Conservation (phyloP, 2,329 filamentous ascomycete species). For the Blastomyces parvus region DNA sequence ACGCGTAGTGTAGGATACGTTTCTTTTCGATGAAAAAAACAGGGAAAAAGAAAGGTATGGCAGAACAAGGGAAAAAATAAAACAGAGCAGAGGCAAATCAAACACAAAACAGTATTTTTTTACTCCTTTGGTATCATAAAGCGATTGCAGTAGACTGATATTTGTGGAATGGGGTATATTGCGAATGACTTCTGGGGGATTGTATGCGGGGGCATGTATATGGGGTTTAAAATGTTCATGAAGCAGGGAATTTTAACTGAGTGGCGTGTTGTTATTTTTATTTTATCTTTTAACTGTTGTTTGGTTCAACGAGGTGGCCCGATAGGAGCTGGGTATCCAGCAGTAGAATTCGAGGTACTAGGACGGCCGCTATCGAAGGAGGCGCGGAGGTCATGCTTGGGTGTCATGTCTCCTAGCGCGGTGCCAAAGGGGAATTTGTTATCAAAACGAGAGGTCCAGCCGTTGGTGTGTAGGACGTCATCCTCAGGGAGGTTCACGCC, state of each 20-base stretch:
- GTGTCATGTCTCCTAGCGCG: constrained; percentile 66
- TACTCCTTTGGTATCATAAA: constrained; percentile 17
- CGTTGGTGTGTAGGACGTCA: constrained; percentile 56
- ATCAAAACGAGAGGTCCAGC: constrained; percentile 46
- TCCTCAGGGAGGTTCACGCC: constrained; percentile 90
- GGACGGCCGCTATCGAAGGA: constrained; percentile 87
- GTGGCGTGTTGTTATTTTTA: constrained; percentile 32
- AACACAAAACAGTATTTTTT: constrained; percentile 1
- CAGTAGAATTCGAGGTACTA: constrained; percentile 92
- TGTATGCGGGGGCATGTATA: background rate
- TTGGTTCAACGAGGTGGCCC: constrained; percentile 71
- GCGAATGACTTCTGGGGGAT: constrained; percentile 19
- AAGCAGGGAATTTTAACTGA: constrained; percentile 28
- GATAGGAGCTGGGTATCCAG: constrained; percentile 89
- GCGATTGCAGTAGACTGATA: constrained; percentile 14
- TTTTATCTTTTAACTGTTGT: background rate
- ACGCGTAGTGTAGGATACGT: background rate
- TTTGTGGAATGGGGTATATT: constrained; percentile 34
- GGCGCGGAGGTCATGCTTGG: constrained; percentile 71
- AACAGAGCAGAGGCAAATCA: background rate
- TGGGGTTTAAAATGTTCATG: constrained; percentile 11
- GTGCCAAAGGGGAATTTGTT: constrained; percentile 57
- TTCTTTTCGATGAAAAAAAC: background rate
- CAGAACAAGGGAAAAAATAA: background rate
- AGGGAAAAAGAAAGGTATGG: background rate